Evolutionary conservation across 176 grass and related monocot genomes (phyloP).

Genomic region (Themeda triandra): DNA sequence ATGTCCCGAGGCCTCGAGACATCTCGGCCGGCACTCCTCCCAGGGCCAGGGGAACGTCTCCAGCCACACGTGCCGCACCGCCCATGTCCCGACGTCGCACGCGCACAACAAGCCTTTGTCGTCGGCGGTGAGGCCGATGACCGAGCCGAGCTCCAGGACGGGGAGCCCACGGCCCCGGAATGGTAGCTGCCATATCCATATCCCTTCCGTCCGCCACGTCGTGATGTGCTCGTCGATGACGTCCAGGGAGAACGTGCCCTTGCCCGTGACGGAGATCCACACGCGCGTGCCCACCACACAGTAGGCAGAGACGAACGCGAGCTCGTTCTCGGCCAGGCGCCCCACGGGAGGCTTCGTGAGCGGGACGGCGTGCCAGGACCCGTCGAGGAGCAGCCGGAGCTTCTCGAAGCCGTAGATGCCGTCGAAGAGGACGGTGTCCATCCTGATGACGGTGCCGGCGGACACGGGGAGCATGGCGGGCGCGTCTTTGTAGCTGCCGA

Average conservation of each 20-base stretch:
- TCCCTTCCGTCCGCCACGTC: neutral
- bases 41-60: neutral
- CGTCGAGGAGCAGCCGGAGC: neutral
- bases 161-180: neutral
- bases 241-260: conserved; percentile 9
- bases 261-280: neutral
- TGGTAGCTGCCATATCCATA: neutral
- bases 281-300: neutral
- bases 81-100: neutral
- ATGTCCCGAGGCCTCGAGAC: neutral
- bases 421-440: neutral
- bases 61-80: neutral
- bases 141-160: neutral
- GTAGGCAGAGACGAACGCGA: neutral
- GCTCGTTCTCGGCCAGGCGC: neutral
- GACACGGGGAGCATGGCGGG: neutral
- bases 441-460: neutral
- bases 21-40: neutral
- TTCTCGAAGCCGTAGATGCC: neutral
- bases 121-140: neutral
- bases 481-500: neutral
- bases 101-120: neutral
- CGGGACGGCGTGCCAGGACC: neutral
- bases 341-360: neutral
- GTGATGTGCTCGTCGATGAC: too few species aligned